Evolutionary conservation across 768 basidiomycete species (phyloP), one percentile per base, ranked within the genome.

Genomic region (Clavulina sp.): DNA sequence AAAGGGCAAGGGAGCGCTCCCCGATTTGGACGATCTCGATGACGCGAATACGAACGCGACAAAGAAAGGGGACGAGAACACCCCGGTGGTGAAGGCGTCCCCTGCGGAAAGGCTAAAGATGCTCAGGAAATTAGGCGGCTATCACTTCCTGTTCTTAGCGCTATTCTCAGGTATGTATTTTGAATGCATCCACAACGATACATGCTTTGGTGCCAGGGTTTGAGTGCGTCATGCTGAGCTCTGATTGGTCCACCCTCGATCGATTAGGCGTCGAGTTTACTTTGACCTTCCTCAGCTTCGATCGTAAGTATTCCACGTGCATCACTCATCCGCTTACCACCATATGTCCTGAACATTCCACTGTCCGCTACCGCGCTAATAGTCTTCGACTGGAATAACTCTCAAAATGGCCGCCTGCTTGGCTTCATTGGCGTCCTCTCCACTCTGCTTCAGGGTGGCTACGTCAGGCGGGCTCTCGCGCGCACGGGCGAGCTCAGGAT

Each of bases 331-430:
- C 18, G 3, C 6, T n/a, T 7, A 9, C 4, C 18, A 5, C 44
- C 31, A 21, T 28, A 21, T 34, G 13, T 7, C 23, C 43, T 49
- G 16, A n/a, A 30, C 32, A 7, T 38, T 38, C 34, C 9, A 7
- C 9, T 19, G 19, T 19, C 32, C 4, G 48, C 30, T n/a, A 32
- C 16, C 9, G 16, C n/a, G 33, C 24, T 23, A 32, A 34, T 61
- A 89, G 85, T 91, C 44, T 76, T 89, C 46, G 84, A 88, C 64
- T 88, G 84, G 85, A 79, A 74, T 60, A 91, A 91, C 65, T 78
- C 72, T 57, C 82, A 92, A 60, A 93, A 92, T 56, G 89, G 89
- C 18, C 73, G 72, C 52, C 73, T 93, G 33, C 84, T 92, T 30
- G 82, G 70, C 31, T 82, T 80, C 34, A 93, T 97, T 57, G 93